Evolutionary conservation across 2,329 filamentous ascomycete species (phyloP).

Genomic region (Beauveria australis): DNA sequence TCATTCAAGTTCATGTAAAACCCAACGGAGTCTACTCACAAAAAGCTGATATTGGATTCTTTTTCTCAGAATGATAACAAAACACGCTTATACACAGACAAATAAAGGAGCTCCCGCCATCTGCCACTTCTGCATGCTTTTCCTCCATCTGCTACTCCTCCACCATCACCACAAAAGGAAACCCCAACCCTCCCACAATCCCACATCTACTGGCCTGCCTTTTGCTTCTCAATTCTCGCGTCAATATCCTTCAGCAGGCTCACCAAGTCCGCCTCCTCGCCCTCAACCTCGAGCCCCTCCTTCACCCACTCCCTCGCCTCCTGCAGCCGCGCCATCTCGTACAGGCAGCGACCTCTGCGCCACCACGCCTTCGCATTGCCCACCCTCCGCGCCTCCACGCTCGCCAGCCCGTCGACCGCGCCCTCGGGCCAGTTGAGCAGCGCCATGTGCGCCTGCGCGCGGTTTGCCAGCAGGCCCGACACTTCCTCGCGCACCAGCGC

Average conservation of each 20-base stretch:
- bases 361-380: constrained; percentile 96
- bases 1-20: no score
- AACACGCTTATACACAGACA: no score
- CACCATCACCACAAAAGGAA: neutral
- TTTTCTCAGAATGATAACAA: no score
- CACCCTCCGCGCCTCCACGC: constrained; percentile 76
- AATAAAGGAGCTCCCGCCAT: no score
- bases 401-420: constrained; percentile 77
- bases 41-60: no score
- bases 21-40: no score
- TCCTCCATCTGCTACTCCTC: neutral
- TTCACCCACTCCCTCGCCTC: constrained; percentile 77
- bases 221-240: constrained; percentile 30
- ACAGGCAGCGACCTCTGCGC: constrained; percentile 72
- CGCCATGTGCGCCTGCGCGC: constrained; percentile 85
- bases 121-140: neutral
- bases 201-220: neutral
- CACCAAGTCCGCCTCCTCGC: constrained; percentile 56
- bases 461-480: constrained; percentile 70
- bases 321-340: constrained; percentile 81
- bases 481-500: constrained; percentile 80
- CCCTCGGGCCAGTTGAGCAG: constrained; percentile 76
- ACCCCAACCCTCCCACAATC: neutral
- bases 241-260: constrained; percentile 57
- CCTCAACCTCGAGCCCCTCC: constrained; percentile 74